Conservation (phyloP, 1,284 basidiomycete genomes). For the Ustilago bromivora region DNA sequence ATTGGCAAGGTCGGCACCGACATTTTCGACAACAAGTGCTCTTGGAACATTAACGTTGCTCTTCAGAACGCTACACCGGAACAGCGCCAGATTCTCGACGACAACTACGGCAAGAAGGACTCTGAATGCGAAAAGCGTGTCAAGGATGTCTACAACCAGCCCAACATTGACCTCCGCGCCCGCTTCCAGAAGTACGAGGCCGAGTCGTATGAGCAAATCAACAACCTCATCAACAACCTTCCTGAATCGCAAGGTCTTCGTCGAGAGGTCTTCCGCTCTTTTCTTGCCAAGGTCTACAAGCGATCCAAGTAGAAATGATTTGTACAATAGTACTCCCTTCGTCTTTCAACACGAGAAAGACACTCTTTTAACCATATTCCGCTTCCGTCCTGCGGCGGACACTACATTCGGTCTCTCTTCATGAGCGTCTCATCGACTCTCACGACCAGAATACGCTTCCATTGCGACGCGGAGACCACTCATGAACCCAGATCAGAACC, state of each 20-base stretch:
- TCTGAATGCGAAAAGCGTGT: constrained; percentile 76
- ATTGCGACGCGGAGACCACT: too few relatives aligned
- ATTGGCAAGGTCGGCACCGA: constrained; percentile 98
- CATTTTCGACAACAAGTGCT: constrained; percentile 99
- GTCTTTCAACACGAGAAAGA: neutral
- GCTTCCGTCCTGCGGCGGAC: too few relatives aligned
- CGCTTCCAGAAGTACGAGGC: constrained; percentile 84
- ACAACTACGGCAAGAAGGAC: constrained; percentile 89
- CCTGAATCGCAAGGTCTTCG: constrained; percentile 73
- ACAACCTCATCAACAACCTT: constrained; percentile 62
- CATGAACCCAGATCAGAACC: too few relatives aligned
- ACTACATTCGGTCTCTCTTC: too few relatives aligned
- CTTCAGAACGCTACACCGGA: constrained; percentile 78
- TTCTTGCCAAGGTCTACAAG: constrained; percentile 91
- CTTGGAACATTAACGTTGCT: constrained; percentile 94
- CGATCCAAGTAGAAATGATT: constrained; percentile 64
- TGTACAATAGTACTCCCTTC: neutral
- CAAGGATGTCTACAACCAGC: constrained; percentile 81
- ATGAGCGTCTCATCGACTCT: too few relatives aligned
- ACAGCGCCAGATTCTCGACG: constrained; percentile 74
- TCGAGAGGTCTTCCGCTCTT: constrained; percentile 83
- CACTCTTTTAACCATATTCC: neutral
- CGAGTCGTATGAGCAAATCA: constrained; percentile 75
- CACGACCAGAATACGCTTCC: too few relatives aligned
- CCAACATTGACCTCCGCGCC: constrained; percentile 75